A percentile compares a stretch with the other conserved stretches of the same genome.
These are phyloP conservation scores for Corinectria fuckeliana DNA, from an alignment of 2,329 filamentous ascomycete species.

Conservation along the genomic window DNA sequence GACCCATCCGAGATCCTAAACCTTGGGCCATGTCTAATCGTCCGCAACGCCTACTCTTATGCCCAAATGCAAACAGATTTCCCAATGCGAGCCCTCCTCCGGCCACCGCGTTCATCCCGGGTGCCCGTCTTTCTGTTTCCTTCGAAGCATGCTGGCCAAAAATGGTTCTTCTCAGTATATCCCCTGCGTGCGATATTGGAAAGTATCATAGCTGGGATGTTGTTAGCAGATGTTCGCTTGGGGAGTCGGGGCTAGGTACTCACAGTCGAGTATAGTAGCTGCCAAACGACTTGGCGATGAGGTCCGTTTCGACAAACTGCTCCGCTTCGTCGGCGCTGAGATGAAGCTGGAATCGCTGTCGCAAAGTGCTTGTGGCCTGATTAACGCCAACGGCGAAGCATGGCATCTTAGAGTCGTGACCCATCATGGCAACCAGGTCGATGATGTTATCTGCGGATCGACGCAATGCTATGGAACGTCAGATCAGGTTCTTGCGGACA, in stretches of 20 bases:
- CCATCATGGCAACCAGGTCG: constrained; percentile 85
- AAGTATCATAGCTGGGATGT: constrained; percentile 75
- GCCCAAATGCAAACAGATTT: constrained; percentile 28
- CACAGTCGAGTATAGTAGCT: constrained; percentile 88
- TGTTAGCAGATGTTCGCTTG: constrained; percentile 11
- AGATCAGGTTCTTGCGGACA: not conserved
- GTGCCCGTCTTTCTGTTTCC: constrained; percentile 1
- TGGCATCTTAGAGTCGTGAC: constrained; percentile 81
- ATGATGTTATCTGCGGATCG: constrained; percentile 82
- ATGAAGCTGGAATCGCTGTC: constrained; percentile 81
- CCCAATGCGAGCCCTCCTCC: constrained; percentile 24
- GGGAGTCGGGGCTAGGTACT: constrained; percentile 42
- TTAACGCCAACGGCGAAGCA: constrained; percentile 79
- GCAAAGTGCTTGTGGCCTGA: constrained; percentile 71
- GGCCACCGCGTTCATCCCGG: constrained; percentile 6
- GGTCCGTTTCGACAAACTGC: constrained; percentile 78
- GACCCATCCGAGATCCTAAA: constrained; percentile 9
- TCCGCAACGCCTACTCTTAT: constrained; percentile 39
- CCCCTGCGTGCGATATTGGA: constrained; percentile 86
- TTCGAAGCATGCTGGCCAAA: not conserved
- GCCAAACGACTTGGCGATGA: constrained; percentile 81
- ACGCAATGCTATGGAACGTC: constrained; percentile 63
- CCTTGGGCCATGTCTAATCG: constrained; percentile 32
- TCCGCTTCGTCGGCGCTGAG: constrained; percentile 83
- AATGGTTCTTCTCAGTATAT: constrained; percentile 68